Evolutionary conservation across 1,284 basidiomycete species (phyloP).

Genomic region (Austroboletus novae-zelandiae): DNA sequence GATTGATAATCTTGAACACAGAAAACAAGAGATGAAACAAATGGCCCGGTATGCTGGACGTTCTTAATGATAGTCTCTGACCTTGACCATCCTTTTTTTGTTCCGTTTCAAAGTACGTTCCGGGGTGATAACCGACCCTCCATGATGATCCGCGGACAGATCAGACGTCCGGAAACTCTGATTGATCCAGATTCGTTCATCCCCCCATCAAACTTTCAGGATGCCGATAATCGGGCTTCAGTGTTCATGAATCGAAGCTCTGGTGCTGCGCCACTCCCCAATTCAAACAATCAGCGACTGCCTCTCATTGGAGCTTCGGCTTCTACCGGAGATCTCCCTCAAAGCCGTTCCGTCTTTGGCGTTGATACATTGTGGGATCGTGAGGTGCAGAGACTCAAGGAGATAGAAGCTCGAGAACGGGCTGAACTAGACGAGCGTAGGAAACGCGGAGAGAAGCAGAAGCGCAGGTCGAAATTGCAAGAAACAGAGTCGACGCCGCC

Average conservation of each 20-base stretch:
- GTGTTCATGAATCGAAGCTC: slow-evolving; percentile 48
- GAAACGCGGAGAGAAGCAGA: slow-evolving; percentile 38
- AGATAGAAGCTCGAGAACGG: slow-evolving; percentile 66
- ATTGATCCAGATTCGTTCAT: slow-evolving; percentile 67
- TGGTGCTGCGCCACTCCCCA: slow-evolving; percentile 56
- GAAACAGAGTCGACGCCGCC: slow-evolving; percentile 30
- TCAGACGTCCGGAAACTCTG: slow-evolving; percentile 58
- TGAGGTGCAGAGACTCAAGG: slow-evolving; percentile 69
- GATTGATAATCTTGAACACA: slow-evolving; percentile 74
- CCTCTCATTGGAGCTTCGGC: slow-evolving; percentile 30
- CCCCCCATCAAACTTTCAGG: slow-evolving; percentile 22
- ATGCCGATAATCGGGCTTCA: slow-evolving; percentile 25
- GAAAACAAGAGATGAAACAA: slow-evolving; percentile 71
- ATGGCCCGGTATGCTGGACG: slow-evolving; percentile 60
- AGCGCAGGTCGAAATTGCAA: slow-evolving; percentile 47
- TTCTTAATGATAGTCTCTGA: slow-evolving; percentile 6
- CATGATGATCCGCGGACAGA: slow-evolving; percentile 72
- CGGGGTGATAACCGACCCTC: slow-evolving; percentile 75
- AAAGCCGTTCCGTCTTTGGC: slow-evolving; percentile 74
- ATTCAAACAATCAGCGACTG: slow-evolving; percentile 43
- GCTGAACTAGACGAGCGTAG: slow-evolving; percentile 47
- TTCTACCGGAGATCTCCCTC: slow-evolving; percentile 32
- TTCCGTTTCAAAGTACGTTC: slow-evolving; percentile 51
- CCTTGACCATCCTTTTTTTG: slow-evolving; percentile 5
- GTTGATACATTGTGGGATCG: slow-evolving; percentile 80